Percentiles rank a stretch among this genome's conserved stretches.
phyloP scores from a whole-genome alignment of 2,329 filamentous ascomycete species.

The Cryphonectria japonica region DNA sequence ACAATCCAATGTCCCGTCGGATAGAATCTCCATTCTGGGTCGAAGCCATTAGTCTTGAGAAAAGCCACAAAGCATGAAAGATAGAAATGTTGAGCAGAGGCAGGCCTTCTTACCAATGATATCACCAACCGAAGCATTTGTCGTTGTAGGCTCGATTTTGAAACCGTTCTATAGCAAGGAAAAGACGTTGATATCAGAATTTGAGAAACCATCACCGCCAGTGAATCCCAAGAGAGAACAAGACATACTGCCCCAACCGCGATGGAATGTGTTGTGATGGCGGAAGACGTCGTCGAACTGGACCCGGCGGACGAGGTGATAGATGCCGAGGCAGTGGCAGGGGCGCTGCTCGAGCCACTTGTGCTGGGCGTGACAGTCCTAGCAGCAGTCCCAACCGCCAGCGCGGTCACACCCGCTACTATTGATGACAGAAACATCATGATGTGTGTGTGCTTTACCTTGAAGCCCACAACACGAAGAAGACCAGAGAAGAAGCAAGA shows the following conservation, averaged over 20 bases:
- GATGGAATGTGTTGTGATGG: constrained; percentile 35
- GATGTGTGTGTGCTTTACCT: neutral
- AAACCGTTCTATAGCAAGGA: constrained; percentile 34
- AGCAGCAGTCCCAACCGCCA: constrained; percentile 20
- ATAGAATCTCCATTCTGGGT: constrained; percentile 61
- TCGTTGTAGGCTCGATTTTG: constrained; percentile 42
- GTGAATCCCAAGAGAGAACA: neutral
- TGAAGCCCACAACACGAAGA: neutral
- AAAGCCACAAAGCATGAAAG: neutral
- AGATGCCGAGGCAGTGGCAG: constrained; percentile 14
- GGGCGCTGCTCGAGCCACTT: constrained; percentile 5
- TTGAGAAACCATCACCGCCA: neutral
- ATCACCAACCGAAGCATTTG: constrained; percentile 49
- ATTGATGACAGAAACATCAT: constrained; percentile 19
- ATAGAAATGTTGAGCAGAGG: neutral
- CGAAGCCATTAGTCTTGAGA: constrained; percentile 23
- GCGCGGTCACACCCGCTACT: constrained; percentile 24
- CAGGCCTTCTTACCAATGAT: constrained; percentile 45
- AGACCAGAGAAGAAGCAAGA: neutral
- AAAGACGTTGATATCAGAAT: neutral
- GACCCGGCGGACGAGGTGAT: constrained; percentile 26
- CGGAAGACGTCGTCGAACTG: constrained; percentile 30
- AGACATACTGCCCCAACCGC: constrained; percentile 37
- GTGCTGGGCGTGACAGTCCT: neutral
- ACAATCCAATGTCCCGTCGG: constrained; percentile 68